Base-by-base conservation (phyloP, 2,329 filamentous ascomycete species). In the Neonectria ditissima region DNA sequence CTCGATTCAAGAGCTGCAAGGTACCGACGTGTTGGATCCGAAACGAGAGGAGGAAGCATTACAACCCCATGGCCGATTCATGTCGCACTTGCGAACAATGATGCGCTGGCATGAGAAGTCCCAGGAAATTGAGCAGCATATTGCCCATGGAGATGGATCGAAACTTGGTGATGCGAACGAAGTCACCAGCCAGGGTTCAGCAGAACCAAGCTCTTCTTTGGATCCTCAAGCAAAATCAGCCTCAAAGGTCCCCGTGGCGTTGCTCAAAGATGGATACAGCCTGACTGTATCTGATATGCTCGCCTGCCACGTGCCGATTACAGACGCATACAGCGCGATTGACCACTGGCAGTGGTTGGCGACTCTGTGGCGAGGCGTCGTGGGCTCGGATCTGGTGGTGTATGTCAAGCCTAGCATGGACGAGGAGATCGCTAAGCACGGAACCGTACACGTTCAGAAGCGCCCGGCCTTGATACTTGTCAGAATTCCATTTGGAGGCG, bases 311-410 rank as follows among this genome's bases (percentile, higher is more conserved):
- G 89, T 94, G 45, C 91, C 92, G 1, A 93, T 97, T 69, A 82
- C 85, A 18, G 94, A 97, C 74, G 84, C 86, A 7, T 97, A 97
- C 77, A 87, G 89, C 16, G 89, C 92, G 0, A 86, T 92, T n/a
- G 94, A 97, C 73, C 95, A 98, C 80, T 98, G 95, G 94, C 92
- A 97, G 78, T 98, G 95, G 95, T 93, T 96, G 83, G 95, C 95
- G 37, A 95, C 92, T 45, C 86, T 97, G 22, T 98, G 95, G 95
- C 89, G 94, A 10, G 93, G 93, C 10, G 91, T 92, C 57, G 85
- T 94, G 1, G 93, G 92, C 0, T 89, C 95, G 0, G 95, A 98
- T 77, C 80, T 95, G 48, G 91, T 91, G 1, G 83, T 96, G 28
- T 93, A 91, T 73, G 85, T 92, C 18, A 84, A 82, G 72, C 70